Evolutionary conservation across 805 yeast species (phyloP), one percentile per base, ranked within the genome.

Genomic region (Saccharomycopsis synnaedendra): DNA sequence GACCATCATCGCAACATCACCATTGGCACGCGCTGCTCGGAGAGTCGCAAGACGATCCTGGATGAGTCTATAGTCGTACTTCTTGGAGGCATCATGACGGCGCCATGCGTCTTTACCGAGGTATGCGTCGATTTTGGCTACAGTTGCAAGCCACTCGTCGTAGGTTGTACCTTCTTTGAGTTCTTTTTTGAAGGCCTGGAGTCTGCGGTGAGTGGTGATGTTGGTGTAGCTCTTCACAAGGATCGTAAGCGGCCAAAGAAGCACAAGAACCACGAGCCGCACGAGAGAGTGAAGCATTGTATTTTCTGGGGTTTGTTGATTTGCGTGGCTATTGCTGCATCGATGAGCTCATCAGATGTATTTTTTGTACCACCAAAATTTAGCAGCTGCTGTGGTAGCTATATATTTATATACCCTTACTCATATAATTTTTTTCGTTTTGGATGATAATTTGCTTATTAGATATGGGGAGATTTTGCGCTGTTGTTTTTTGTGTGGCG

Each of bases 1-100:
- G 65, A 83, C 72, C 19, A 88, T 66, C 34, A 69, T 64, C 27
- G 69, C 70, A 1, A 78, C 67, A 60, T 88, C 86, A 9, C 71
- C 71, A 5, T 69, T 67, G 31, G 70, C 66, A 43, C 93, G 62
- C 1, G 95, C 88, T 27, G 72, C 72, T 42, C 73, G 67, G 42
- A 93, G 62, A 30, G 72, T 70, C 45, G 78, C 74, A 53, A 82
- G 69, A 48, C 96, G 71, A 48, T 84, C 88, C 39, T 85, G 75
- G 3, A 93, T 85, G 38, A 94, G 70, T 36, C 80, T 70, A 62
- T 86, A 93, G 63, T 90, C 97, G 32, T 49, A 51, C 35, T 46
- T 45, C 10, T 40, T 49, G 11, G 54, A 51, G 9, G n/a, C 43
- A 32, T 34, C 35, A 28, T 88, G 86, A 53, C 86, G 85, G 50